Evolutionary conservation across 2,329 filamentous ascomycete species (phyloP).

Genomic region (Trichophyton simii): DNA sequence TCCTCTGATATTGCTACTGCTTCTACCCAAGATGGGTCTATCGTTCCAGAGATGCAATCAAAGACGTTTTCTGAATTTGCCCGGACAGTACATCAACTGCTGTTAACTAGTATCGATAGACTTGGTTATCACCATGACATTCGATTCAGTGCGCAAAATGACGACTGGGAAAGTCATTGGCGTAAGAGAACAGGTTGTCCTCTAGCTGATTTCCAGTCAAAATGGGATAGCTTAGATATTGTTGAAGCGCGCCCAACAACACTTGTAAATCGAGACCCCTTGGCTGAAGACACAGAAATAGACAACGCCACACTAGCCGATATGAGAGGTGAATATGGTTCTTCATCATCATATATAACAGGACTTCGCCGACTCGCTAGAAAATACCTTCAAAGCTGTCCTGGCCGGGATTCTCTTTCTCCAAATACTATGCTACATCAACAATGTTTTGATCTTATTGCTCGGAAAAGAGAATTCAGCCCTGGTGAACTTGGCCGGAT

Average conservation of each 20-base stretch:
- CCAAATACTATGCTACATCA: background rate
- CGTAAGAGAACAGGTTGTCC: constrained; percentile 11
- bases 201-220: constrained; percentile 10
- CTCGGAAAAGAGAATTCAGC: background rate
- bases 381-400: constrained; percentile 2
- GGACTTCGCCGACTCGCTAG: background rate
- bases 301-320: background rate
- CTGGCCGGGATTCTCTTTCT: background rate
- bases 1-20: background rate
- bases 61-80: constrained; percentile 7
- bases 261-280: background rate
- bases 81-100: background rate
- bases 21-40: too few relatives aligned
- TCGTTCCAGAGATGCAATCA: background rate
- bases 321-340: too few relatives aligned
- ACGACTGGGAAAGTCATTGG: constrained; percentile 11
- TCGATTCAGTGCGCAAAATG: constrained; percentile 14
- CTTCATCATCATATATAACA: background rate
- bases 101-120: background rate
- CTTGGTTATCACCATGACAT: constrained; percentile 5
- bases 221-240: constrained; percentile 10
- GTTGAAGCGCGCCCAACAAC: background rate
- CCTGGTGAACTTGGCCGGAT: background rate
- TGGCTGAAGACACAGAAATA: background rate
- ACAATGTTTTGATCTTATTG: background rate